Evolutionary conservation across 1,284 basidiomycete species (phyloP).

Genomic region (Boletus sp.): DNA sequence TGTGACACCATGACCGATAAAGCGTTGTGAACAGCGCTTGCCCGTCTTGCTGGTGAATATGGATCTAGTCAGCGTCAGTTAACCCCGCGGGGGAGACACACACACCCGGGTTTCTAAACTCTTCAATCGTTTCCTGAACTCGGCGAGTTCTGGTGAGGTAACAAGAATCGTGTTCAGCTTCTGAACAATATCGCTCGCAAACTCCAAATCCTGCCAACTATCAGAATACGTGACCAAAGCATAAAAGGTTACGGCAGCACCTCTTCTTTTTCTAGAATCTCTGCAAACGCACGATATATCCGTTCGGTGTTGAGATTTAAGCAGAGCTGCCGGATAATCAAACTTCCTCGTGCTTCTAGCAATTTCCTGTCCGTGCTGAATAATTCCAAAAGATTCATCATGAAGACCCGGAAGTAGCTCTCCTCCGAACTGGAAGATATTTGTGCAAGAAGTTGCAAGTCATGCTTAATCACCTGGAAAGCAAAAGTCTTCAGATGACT

Average conservation of each 20-base stretch:
- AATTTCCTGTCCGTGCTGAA: slow-evolving; percentile 93
- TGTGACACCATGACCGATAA: slow-evolving; percentile 98
- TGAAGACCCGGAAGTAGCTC: slow-evolving; percentile 92
- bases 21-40: slow-evolving; percentile 89
- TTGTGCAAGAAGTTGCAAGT: slow-evolving; percentile 93
- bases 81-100: slow-evolving; percentile 8
- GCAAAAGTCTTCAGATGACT: neutral
- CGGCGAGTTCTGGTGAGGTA: slow-evolving; percentile 91
- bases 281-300: slow-evolving; percentile 94
- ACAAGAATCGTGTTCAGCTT: slow-evolving; percentile 97
- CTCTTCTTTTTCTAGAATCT: slow-evolving; percentile 97
- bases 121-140: slow-evolving; percentile 90
- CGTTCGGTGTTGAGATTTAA: slow-evolving; percentile 92
- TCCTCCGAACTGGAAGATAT: slow-evolving; percentile 94
- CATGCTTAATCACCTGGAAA: slow-evolving; percentile 85
- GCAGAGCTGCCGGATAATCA: slow-evolving; percentile 96
- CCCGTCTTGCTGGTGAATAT: slow-evolving; percentile 71
- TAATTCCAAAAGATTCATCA: slow-evolving; percentile 90
- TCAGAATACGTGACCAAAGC: slow-evolving; percentile 1
- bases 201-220: slow-evolving; percentile 78
- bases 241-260: slow-evolving; percentile 36
- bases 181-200: slow-evolving; percentile 95
- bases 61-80: slow-evolving; percentile 9
- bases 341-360: slow-evolving; percentile 87
- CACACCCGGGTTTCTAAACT: slow-evolving; percentile 88